These are phyloP conservation scores for Erysimum cheiranthoides DNA, from an alignment of 345 rosid species.

Conservation along the genomic window DNA sequence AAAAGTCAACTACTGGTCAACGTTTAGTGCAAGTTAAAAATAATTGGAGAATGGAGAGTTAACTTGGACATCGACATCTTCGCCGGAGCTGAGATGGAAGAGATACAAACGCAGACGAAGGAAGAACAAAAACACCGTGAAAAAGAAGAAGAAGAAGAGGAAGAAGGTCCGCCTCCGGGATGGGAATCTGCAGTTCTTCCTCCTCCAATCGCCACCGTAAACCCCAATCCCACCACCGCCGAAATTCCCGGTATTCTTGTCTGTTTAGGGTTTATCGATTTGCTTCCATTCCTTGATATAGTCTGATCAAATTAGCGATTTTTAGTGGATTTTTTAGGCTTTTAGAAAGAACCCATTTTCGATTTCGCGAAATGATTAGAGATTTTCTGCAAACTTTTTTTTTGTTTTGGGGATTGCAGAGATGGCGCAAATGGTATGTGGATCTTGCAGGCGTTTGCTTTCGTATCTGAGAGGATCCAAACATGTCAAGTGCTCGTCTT, in stretches of 20 bases:
- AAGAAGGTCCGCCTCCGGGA: slow-evolving; percentile 52
- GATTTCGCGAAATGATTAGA: slow-evolving; percentile 24
- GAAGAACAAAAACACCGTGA: slow-evolving; percentile 16
- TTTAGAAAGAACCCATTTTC: neutral
- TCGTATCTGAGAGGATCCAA: slow-evolving; percentile 71
- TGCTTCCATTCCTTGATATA: neutral
- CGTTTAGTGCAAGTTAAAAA: neutral
- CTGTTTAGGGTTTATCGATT: slow-evolving; percentile 20
- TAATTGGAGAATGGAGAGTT: too few species aligned
- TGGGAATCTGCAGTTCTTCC: slow-evolving; percentile 46
- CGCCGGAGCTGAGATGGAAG: slow-evolving; percentile 37
- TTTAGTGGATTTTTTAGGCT: slow-evolving; percentile 39
- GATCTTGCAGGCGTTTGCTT: slow-evolving; percentile 83
- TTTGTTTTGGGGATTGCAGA: slow-evolving; percentile 46
- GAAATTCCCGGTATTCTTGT: slow-evolving; percentile 16
- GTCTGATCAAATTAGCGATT: neutral
- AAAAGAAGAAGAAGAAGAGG: slow-evolving; percentile 26
- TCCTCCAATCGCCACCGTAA: slow-evolving; percentile 30
- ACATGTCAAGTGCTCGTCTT: slow-evolving; percentile 69
- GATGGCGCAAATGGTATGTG: slow-evolving; percentile 90
- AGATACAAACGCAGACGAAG: slow-evolving; percentile 16
- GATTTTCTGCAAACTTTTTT: slow-evolving; percentile 7
- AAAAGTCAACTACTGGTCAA: slow-evolving; percentile 28
- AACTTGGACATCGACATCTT: neutral
- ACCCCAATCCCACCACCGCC: slow-evolving; percentile 9